Conservation (phyloP, 805 yeast genomes). For the Blastobotrys attinorum region DNA sequence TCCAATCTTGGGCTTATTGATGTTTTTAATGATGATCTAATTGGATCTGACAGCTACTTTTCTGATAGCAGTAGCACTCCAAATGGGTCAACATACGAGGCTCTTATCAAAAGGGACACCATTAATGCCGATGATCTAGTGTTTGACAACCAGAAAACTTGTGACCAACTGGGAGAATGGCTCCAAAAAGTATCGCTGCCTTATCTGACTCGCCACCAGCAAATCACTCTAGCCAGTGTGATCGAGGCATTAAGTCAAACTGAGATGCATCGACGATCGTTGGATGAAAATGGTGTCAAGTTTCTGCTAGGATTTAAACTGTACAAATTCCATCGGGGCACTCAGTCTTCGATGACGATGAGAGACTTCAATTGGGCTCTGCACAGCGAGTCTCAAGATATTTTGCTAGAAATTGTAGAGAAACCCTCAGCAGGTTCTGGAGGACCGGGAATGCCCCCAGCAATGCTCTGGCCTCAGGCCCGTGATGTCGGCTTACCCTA, state of each 20-base stretch:
- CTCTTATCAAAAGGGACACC: constrained; percentile 2
- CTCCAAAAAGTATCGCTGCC: constrained; percentile 65
- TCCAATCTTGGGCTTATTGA: constrained; percentile 25
- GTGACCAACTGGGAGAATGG: constrained; percentile 44
- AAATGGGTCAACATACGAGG: not conserved
- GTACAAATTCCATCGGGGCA: constrained; percentile 45
- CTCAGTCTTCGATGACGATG: constrained; percentile 52
- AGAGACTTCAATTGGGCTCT: constrained; percentile 85
- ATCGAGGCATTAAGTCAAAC: constrained; percentile 56
- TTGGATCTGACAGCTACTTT: not conserved
- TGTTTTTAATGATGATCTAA: constrained; percentile 20
- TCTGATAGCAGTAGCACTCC: not conserved
- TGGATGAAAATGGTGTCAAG: constrained; percentile 62
- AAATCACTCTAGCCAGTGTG: constrained; percentile 66
- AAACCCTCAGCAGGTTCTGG: not conserved
- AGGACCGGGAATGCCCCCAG: constrained; percentile 29
- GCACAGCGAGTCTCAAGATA: constrained; percentile 70
- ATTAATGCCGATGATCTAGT: constrained; percentile 7
- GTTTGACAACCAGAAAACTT: constrained; percentile 7
- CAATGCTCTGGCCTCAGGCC: constrained; percentile 53
- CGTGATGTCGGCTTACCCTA: constrained; percentile 56
- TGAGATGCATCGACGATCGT: constrained; percentile 32
- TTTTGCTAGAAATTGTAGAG: constrained; percentile 43
- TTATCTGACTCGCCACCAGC: constrained; percentile 83
- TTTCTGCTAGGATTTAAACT: constrained; percentile 66